Evolutionary conservation across 2,329 filamentous ascomycete genomes (phyloP), one percentile per base, ranked within the genome.

Genomic region (Lachnellula subtilissima): DNA sequence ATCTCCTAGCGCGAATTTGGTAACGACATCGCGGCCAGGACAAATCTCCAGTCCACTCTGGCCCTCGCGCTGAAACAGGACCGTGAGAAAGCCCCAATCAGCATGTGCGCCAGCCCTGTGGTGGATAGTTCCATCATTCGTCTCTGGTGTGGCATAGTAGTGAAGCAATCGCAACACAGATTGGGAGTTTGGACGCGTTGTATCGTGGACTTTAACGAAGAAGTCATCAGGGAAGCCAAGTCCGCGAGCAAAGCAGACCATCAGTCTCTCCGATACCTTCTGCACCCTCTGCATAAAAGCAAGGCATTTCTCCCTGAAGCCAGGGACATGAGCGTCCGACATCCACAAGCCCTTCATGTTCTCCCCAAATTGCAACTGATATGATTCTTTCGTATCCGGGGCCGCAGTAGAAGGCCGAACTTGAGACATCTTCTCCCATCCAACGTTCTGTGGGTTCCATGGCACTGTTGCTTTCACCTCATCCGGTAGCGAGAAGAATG

Each of bases 21-120:
- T 84, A 7, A 80, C 77, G 9, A 75, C 77, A 66, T 85, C 82
- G 22, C 83, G 74, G 0, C 83, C 82, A 0, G 82, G 83, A 60
- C 82, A 86, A 52, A 86, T 84, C 66, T 85, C 82, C 3, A 86
- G 71, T 0, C 83, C 82, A 37, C 75, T 78, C 68, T 86, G 79
- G 1, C 81, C 83, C 0, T 76, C 73, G 9, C 78, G 77, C 64
- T 86, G 83, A 65, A 85, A 85, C 3, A 86, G 72, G 48, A 86
- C 69, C 0, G 83, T 85, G 15, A 85, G 61, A 53, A 84, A 77
- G 53, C 78, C 82, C 78, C 81, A 85, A 65, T 85, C 83, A 0
- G 79, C 78, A 64, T 86, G 83, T 11, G 82, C 79, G 35, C 83
- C 83, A 0, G 82, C 82, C 35, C 83, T 76, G 65, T 81, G 78